A percentile compares a stretch with the other conserved stretches of the same genome.
Conservation (phyloP, 2,329 filamentous ascomycete species). For the Lachnellula cervina region DNA sequence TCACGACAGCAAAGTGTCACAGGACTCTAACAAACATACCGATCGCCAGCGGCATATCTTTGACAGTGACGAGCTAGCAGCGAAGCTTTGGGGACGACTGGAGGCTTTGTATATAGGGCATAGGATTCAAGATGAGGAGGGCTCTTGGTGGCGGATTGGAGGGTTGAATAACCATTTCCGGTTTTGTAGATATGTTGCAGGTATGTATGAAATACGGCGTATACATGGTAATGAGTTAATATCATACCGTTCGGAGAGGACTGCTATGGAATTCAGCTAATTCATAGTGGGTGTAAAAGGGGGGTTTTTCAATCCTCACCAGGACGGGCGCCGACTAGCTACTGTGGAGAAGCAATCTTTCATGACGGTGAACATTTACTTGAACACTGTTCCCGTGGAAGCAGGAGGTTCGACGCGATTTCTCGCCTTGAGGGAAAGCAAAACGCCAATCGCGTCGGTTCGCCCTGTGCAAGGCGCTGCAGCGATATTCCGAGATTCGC, state of each 20-base stretch:
- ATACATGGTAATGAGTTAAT: background rate
- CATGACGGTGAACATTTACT: constrained; percentile 19
- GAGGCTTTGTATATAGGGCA: constrained; percentile 2
- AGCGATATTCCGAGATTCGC: constrained; percentile 11
- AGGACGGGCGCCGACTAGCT: constrained; percentile 12
- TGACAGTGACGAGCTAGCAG: background rate
- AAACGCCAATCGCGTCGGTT: background rate
- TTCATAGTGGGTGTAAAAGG: background rate
- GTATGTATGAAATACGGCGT: background rate
- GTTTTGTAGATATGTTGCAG: constrained; percentile 12
- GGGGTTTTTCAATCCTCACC: constrained; percentile 17
- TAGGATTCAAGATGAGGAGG: constrained; percentile 14
- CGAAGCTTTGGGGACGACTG: constrained; percentile 5
- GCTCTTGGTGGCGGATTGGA: constrained; percentile 5
- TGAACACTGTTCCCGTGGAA: constrained; percentile 3
- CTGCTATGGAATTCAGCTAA: background rate
- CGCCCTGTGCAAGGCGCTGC: constrained; percentile 10
- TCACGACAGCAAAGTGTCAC: constrained; percentile 1
- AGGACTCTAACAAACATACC: constrained; percentile 3
- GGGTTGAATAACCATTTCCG: constrained; percentile 17
- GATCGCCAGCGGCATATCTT: constrained; percentile 8
- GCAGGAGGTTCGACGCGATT: constrained; percentile 13
- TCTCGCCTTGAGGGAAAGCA: background rate
- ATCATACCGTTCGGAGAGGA: too few relatives aligned
- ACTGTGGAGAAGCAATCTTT: constrained; percentile 9